phyloP scores from a whole-genome alignment of 2,329 filamentous ascomycete species.

The Monosporascus ibericus region DNA sequence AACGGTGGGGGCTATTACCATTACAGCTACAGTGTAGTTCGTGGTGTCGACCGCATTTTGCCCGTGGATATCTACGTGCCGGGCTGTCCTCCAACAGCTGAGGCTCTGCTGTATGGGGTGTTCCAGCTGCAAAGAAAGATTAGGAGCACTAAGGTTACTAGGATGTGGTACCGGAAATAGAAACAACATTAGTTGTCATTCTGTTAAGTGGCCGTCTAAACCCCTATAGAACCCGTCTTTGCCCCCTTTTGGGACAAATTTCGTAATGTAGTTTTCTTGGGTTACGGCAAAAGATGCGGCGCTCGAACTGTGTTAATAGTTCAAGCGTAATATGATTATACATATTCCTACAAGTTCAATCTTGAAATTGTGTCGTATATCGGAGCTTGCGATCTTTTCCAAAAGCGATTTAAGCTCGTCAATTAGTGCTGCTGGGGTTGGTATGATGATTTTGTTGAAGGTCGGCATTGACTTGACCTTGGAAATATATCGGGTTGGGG shows the following conservation, averaged over 20 bases:
- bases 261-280: too few species aligned
- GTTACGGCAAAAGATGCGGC: too few species aligned
- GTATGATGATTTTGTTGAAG: too few species aligned
- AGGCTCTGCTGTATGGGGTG: constrained; percentile 63
- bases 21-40: constrained; percentile 73
- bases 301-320: too few species aligned
- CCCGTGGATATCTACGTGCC: constrained; percentile 78
- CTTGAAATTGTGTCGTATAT: too few species aligned
- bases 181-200: neutral
- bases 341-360: too few species aligned
- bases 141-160: constrained; percentile 48
- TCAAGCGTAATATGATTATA: too few species aligned
- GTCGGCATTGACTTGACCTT: too few species aligned
- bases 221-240: neutral
- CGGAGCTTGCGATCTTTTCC: too few species aligned
- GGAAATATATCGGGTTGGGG: too few species aligned
- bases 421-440: too few species aligned
- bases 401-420: too few species aligned
- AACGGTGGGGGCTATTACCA: constrained; percentile 85
- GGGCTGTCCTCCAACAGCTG: constrained; percentile 59
- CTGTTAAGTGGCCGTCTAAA: neutral
- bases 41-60: constrained; percentile 70
- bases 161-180: constrained; percentile 55
- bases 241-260: neutral
- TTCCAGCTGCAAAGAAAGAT: constrained; percentile 76